Percentiles rank a stretch among this genome's conserved stretches.
Conservation (phyloP, 176 grass and related monocot genomes). For the Bonia amplexicaulis region DNA sequence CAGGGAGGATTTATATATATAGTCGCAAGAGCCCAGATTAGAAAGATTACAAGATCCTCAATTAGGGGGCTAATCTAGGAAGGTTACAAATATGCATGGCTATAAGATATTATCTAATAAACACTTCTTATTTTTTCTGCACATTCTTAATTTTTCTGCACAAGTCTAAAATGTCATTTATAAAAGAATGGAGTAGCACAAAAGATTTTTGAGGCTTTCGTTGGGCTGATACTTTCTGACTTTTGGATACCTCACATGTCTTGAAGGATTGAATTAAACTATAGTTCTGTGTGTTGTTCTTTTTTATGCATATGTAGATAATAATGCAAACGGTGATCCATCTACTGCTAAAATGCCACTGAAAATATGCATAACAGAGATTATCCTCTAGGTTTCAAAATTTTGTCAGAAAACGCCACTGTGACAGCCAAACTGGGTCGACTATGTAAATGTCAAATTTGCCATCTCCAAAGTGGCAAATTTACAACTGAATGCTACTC, state of each 20-base stretch:
- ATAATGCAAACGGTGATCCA: not conserved
- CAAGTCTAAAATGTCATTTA: not conserved
- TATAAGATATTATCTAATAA: too few species aligned
- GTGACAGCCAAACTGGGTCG: not conserved
- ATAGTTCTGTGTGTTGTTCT: not conserved
- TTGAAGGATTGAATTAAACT: not conserved
- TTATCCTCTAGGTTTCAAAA: not conserved
- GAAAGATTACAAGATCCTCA: too few species aligned
- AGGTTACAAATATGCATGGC: too few species aligned
- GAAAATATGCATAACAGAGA: not conserved
- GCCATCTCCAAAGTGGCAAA: not conserved
- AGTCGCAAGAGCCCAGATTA: too few species aligned
- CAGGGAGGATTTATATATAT: too few species aligned
- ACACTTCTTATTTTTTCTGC: too few species aligned
- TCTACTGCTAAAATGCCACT: not conserved
- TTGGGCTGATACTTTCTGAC: not conserved
- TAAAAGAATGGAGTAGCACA: not conserved
- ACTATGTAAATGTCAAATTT: not conserved
- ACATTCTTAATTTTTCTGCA: not conserved
- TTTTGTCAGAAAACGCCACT: not conserved
- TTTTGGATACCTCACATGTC: not conserved
- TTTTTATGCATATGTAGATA: not conserved
- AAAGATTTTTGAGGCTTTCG: not conserved
- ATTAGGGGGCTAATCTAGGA: too few species aligned
- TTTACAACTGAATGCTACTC: not conserved